Evolutionary conservation across 192 early-diverging fungal species (phyloP), one percentile per base, ranked within the genome.

Genomic region (Coemansia sp.): DNA sequence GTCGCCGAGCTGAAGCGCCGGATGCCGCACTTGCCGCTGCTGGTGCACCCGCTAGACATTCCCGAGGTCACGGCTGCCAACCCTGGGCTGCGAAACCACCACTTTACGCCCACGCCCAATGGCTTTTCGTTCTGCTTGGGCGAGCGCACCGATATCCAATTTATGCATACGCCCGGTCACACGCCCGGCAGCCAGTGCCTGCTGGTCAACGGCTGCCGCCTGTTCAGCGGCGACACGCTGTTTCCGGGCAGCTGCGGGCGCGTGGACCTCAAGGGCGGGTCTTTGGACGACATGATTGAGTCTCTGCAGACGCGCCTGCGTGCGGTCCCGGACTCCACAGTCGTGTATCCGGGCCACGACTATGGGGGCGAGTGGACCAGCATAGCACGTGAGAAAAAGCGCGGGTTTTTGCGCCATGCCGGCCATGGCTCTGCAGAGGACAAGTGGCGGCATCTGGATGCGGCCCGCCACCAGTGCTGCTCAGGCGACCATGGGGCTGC

Each of bases 121-220:
- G 81, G 81, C 19, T 81, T 73, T 46, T 60, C 44, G 6, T 57
- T 91, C 47, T 50, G 55, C 5, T 68, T 87, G 0, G 85, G 85
- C 30, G 38, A 40, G 26, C 72, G 63, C 12, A 83, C 81, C 0
- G 66, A 75, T 9, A 61, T 95, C 16, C 57, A 75, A 52, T 92
- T 94, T 64, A 63, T 93, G 31, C 94, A 97, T 63, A 93, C 90
- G n/a, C 94, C 94, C 2, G 94, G 94, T 13, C 94, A 97, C 63
- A 90, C 94, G 20, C 83, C 85, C 3, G 94, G 94, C 8, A 89
- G 86, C 53, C 91, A 94, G 68, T 89, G 88, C 53, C 53, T 97
- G 15, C 40, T 94, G 40, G 80, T 95, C 6, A 92, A 91, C 73
- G 77, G 70, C 3, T 77, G 68, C 38, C 69, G 91, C 26, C 73